Base-by-base conservation (phyloP, 1,284 basidiomycete species). In the Marasmius sp. region DNA sequence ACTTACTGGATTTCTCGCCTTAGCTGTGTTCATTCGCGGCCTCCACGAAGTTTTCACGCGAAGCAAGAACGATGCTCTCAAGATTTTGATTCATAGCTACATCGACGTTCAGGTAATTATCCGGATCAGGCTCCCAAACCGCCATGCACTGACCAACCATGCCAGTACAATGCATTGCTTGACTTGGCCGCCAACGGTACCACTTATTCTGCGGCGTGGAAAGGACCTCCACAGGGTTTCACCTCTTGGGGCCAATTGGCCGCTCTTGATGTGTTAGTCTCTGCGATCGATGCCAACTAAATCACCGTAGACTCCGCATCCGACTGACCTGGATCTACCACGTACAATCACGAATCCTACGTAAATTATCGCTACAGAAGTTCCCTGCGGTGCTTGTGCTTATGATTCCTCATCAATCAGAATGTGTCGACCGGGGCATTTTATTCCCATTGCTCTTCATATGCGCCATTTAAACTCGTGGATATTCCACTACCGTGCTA, bases 181-280 rank as follows among this genome's bases (percentile, higher is more conserved):
- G 80, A 82, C 36, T 71, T 82, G n/a, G 81, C 80, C 6, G 75
- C 74, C 10, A 79, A 71, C 36, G 78, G 78, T 11, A 74, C 61
- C 48, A 71, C 73, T 6, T 82, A 82, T 66, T 81, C 80, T 33
- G 72, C 79, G 22, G 68, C 68, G 38, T 82, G 81, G 80, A 69
- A 70, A 41, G 81, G 81, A 1, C 81, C 81, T 1, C 69, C 75
- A 9, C 76, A 78, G 54, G 65, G 49, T 1, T 83, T 79, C 67
- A 81, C 79, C 1, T 72, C 74, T n/a, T 82, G 81, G 81, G 81
- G 81, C 7, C 80, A 82, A 66, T 70, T 81, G 38, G 79, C 80
- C 18, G 76, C 80, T 9, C 67, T 82, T 66, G 81, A 82, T 68
- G 79, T 81, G 3, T 61, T 82, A 58, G 72, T 72, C n/a, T 70